Conservation (phyloP, 768 basidiomycete species). For the Calvatia gigantea region DNA sequence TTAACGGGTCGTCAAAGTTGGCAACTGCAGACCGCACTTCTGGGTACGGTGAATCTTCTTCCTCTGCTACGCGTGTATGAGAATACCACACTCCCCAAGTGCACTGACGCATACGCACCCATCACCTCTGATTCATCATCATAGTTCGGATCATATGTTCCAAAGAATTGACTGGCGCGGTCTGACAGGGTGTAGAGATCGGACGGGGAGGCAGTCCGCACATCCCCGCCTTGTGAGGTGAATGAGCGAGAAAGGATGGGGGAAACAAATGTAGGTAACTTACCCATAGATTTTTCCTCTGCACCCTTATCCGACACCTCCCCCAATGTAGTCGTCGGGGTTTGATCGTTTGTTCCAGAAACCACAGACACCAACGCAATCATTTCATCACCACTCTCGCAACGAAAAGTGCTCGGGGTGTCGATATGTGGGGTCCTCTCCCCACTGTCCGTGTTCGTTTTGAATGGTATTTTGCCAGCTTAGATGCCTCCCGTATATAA, state of each 20-base stretch:
- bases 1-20: conserved; percentile 65
- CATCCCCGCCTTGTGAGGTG: background rate
- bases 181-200: conserved; percentile 14
- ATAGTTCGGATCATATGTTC: conserved; percentile 17
- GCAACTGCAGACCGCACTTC: conserved; percentile 78
- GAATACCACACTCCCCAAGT: conserved; percentile 1
- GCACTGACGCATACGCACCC: conserved; percentile 4
- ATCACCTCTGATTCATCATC: conserved; percentile 12
- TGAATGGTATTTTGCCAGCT: conserved; percentile 7
- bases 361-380: conserved; percentile 9
- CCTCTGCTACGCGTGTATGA: conserved; percentile 17
- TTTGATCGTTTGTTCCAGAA: background rate
- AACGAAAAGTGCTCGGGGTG: background rate
- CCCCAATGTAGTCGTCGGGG: background rate
- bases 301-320: conserved; percentile 8
- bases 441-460: conserved; percentile 2
- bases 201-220: conserved; percentile 2
- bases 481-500: background rate
- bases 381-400: conserved; percentile 13
- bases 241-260: background rate
- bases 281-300: conserved; percentile 7
- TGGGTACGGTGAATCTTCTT: conserved; percentile 81
- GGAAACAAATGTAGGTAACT: background rate
- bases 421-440: conserved; percentile 1
- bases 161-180: conserved; percentile 10